Conservation (phyloP, 2,329 filamentous ascomycete species). For the Pseudophaeomoniella oleicola region DNA sequence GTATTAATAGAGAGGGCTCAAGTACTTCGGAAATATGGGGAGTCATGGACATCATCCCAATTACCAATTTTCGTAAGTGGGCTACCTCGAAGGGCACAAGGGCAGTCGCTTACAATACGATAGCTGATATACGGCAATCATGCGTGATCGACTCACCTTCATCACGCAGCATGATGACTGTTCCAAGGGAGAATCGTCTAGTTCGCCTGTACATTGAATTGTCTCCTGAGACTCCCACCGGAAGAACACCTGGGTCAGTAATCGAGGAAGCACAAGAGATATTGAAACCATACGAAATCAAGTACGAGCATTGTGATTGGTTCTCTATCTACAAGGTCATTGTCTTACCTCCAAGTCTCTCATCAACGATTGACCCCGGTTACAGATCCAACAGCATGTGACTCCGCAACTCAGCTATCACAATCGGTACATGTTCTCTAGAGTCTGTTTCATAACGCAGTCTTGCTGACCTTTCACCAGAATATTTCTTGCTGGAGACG, state of each 20-base stretch:
- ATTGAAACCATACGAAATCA: neutral
- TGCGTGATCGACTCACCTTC: conserved; percentile 32
- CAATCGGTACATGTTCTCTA: no score
- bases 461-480: no score
- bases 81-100: no score
- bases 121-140: conserved; percentile 33
- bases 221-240: conserved; percentile 29
- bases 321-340: neutral
- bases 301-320: neutral
- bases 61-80: conserved; percentile 36
- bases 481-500: conserved; percentile 53
- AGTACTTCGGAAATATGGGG: conserved; percentile 39
- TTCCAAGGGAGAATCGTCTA: no score
- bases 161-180: conserved; percentile 39
- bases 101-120: conserved; percentile 33
- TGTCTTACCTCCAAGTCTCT: neutral
- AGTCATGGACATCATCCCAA: conserved; percentile 37
- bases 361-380: neutral
- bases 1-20: conserved; percentile 44
- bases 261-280: no score
- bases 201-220: conserved; percentile 51
- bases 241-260: conserved; percentile 37
- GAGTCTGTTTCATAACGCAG: no score
- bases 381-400: no score
- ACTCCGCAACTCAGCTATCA: no score